Evolutionary conservation across 106 monocot genomes (phyloP).

Genomic region (Dactylorhiza incarnata): DNA sequence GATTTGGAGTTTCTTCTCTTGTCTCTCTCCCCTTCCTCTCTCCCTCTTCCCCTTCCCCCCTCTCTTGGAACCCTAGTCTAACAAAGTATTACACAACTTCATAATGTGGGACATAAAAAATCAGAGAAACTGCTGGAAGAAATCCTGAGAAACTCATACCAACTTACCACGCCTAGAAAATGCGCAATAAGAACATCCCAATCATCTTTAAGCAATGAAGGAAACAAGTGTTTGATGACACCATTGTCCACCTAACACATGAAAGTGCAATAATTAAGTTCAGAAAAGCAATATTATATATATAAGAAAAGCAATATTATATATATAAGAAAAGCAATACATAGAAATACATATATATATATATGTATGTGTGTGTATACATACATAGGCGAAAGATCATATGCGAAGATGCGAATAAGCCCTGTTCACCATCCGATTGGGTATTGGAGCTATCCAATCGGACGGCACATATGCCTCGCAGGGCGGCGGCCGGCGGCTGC

Average conservation of each 20-base stretch:
- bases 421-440: too few species aligned
- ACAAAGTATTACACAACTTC: background rate
- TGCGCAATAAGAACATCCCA: constrained; percentile 99
- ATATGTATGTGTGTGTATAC: too few species aligned
- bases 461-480: too few species aligned
- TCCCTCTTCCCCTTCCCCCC: too few species aligned
- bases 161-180: constrained; percentile 95
- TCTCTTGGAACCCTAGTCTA: too few species aligned
- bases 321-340: background rate
- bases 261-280: constrained; percentile 2
- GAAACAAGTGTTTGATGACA: constrained; percentile 67
- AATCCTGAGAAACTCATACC: background rate
- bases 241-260: constrained; percentile 78
- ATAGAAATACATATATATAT: background rate
- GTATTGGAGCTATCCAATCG: too few species aligned
- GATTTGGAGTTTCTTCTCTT: too few species aligned
- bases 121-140: background rate
- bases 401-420: too few species aligned
- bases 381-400: too few species aligned
- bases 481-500: too few species aligned
- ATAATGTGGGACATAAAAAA: background rate
- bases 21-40: too few species aligned
- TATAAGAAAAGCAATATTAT: background rate
- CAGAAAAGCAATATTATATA: background rate
- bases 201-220: constrained; percentile 73